These are phyloP conservation scores for cucumber (Cucumis sativus) DNA, from an alignment of 306 rosid species.

Conservation along the genomic window DNA sequence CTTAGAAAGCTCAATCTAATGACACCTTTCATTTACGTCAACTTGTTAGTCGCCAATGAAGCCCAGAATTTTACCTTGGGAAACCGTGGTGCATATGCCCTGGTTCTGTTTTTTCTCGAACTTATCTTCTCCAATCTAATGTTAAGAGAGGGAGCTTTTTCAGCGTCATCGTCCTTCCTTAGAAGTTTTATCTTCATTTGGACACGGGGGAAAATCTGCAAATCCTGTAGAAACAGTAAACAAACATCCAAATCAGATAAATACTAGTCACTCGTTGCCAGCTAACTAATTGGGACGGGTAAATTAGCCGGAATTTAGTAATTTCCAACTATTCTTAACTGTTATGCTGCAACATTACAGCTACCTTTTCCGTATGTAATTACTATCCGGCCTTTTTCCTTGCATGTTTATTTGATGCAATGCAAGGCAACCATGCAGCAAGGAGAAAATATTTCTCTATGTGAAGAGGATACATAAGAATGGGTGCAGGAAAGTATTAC, in stretches of 20 bases:
- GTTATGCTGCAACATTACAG: neutral
- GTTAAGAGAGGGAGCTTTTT: slow-evolving; percentile 26
- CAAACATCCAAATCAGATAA: slow-evolving; percentile 9
- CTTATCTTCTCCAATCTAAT: slow-evolving; percentile 70
- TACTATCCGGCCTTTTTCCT: neutral
- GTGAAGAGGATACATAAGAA: too few species aligned
- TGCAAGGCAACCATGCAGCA: neutral
- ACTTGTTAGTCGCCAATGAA: neutral
- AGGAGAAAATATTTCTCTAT: neutral
- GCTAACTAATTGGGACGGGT: neutral
- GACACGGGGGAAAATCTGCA: slow-evolving; percentile 61
- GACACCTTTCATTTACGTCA: neutral
- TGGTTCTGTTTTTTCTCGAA: slow-evolving; percentile 41
- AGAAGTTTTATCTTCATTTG: slow-evolving; percentile 53
- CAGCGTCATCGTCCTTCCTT: slow-evolving; percentile 25
- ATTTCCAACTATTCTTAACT: neutral
- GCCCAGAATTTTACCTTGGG: slow-evolving; percentile 49
- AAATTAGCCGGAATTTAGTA: neutral
- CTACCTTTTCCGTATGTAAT: neutral
- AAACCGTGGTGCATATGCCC: slow-evolving; percentile 79
- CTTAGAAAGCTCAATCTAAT: too few species aligned
- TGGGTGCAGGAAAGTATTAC: too few species aligned
- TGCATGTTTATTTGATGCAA: neutral
- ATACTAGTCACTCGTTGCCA: neutral
- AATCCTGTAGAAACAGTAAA: slow-evolving; percentile 38